Percentiles rank a stretch among this genome's conserved stretches.
phyloP scores from a whole-genome alignment of 176 grass and related monocot genomes.

The Ensete glaucum region DNA sequence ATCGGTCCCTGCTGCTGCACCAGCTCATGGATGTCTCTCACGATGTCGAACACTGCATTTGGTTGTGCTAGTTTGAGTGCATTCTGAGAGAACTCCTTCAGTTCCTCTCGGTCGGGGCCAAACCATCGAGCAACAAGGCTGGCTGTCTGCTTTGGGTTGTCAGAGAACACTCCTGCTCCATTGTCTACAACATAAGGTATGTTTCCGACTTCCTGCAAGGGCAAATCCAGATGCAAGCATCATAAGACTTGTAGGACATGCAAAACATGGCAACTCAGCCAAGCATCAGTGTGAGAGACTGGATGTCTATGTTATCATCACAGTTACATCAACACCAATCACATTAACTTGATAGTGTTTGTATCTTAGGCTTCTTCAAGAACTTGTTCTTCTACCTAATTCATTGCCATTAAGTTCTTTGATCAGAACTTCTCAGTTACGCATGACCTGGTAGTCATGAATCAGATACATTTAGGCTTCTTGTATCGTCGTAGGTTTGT shows the following conservation, averaged over 20 bases:
- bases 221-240: not conserved
- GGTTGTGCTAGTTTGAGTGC: slow-evolving; percentile 69
- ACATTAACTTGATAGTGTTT: too few species aligned
- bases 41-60: slow-evolving; percentile 70
- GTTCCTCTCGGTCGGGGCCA: slow-evolving; percentile 13
- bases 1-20: slow-evolving; percentile 30
- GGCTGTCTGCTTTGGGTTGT: slow-evolving; percentile 47
- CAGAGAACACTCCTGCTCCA: slow-evolving; percentile 59
- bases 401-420: too few species aligned
- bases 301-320: too few species aligned
- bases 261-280: not conserved
- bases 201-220: slow-evolving; percentile 63
- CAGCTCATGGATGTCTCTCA: slow-evolving; percentile 63
- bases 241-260: not conserved
- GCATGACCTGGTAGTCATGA: too few species aligned
- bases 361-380: too few species aligned
- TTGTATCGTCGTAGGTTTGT: too few species aligned
- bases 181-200: slow-evolving; percentile 79
- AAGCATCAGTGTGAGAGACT: too few species aligned
- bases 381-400: too few species aligned
- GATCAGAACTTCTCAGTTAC: too few species aligned
- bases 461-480: too few species aligned
- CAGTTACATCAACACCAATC: too few species aligned
- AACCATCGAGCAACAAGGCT: slow-evolving; percentile 60
- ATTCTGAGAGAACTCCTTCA: slow-evolving; percentile 40